phyloP scores from a whole-genome alignment of 2,329 filamentous ascomycete species.

The Alternaria longipes region DNA sequence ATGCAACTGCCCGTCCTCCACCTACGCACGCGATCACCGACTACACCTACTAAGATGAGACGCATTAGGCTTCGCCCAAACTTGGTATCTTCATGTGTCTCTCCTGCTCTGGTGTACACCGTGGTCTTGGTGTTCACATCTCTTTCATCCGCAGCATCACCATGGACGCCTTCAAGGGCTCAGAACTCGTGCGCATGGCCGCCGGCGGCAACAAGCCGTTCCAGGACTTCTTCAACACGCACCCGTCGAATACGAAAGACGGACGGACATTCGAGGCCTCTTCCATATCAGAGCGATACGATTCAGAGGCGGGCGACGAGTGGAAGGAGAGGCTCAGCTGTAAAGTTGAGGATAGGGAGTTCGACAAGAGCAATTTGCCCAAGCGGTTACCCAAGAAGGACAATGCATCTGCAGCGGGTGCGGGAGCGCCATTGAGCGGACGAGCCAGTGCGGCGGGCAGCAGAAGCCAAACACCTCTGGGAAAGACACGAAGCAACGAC shows the following conservation, averaged over 20 bases:
- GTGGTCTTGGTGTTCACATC: slow-evolving; percentile 95
- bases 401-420: slow-evolving; percentile 30
- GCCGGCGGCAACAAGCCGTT: slow-evolving; percentile 89
- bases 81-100: slow-evolving; percentile 99
- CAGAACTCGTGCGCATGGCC: slow-evolving; percentile 93
- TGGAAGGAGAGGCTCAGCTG: slow-evolving; percentile 90
- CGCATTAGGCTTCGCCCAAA: slow-evolving; percentile 77
- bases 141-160: slow-evolving; percentile 97
- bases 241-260: slow-evolving; percentile 57
- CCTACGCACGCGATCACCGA: slow-evolving; percentile 14
- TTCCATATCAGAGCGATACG: slow-evolving; percentile 89
- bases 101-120: slow-evolving; percentile 92
- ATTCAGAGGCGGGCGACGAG: slow-evolving; percentile 89
- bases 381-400: slow-evolving; percentile 52
- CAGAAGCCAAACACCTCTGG: slow-evolving; percentile 52
- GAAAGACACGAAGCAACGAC: slow-evolving; percentile 47
- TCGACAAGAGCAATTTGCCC: slow-evolving; percentile 75
- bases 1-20: slow-evolving; percentile 42
- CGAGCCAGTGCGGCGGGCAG: slow-evolving; percentile 48
- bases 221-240: slow-evolving; percentile 81
- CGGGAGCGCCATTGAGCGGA: slow-evolving; percentile 42
- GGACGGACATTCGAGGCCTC: slow-evolving; percentile 77
- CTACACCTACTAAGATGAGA: slow-evolving; percentile 27
- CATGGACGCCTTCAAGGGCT: slow-evolving; percentile 97
- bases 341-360: slow-evolving; percentile 88